Conservation (phyloP, 2,329 filamentous ascomycete genomes). For the Aspergillus sp. region DNA sequence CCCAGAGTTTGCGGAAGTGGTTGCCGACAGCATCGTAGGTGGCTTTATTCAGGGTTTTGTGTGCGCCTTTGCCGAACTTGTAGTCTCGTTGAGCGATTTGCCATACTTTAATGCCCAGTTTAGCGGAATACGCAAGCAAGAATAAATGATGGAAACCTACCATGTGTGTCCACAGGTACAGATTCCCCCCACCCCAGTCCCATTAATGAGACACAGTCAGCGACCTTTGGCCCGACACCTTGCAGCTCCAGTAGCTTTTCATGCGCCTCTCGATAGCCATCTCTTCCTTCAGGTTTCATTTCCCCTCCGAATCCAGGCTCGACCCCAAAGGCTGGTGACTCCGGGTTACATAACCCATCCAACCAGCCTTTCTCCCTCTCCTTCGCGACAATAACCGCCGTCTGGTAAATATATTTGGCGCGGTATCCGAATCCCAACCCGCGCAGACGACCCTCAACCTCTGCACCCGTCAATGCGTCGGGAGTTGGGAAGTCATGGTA, state of each 20-base stretch:
- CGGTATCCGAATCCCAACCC: conserved; percentile 89
- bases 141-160: conserved; percentile 25
- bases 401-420: conserved; percentile 85
- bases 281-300: conserved; percentile 46
- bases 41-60: conserved; percentile 77
- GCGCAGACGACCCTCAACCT: conserved; percentile 74
- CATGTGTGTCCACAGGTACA: conserved; percentile 92
- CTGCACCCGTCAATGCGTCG: conserved; percentile 60
- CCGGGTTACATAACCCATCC: conserved; percentile 68
- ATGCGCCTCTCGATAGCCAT: conserved; percentile 73
- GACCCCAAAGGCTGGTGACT: conserved; percentile 54
- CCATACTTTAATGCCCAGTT: conserved; percentile 58
- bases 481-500: conserved; percentile 87
- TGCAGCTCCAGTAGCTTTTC: conserved; percentile 69
- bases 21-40: conserved; percentile 88
- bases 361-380: conserved; percentile 70
- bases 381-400: conserved; percentile 65
- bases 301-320: conserved; percentile 40
- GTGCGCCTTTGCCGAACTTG: conserved; percentile 74
- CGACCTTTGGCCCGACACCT: conserved; percentile 92
- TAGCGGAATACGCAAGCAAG: neutral
- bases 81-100: conserved; percentile 97
- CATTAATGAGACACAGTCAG: conserved; percentile 95
- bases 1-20: conserved; percentile 85
- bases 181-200: conserved; percentile 92